Conservation (phyloP, 1,284 basidiomycete species). For the Phylloporus sp. region DNA sequence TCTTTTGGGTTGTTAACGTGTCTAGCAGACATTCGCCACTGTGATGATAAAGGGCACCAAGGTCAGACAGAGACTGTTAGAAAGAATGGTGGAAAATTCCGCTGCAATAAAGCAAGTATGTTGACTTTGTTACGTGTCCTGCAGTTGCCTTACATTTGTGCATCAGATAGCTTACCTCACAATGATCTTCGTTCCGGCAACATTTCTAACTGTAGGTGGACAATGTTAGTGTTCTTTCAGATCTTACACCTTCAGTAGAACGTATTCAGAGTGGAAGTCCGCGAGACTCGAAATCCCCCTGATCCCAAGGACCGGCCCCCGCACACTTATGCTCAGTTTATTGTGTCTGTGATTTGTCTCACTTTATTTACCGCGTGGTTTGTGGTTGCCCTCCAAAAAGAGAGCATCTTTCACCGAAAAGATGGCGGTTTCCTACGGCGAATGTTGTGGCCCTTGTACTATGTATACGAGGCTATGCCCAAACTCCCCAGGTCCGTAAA, state of each 20-base stretch:
- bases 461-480: background rate
- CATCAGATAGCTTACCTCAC: constrained; percentile 34
- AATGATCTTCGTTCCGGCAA: constrained; percentile 32
- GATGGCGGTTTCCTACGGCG: constrained; percentile 9
- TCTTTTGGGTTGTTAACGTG: background rate
- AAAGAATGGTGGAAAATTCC: constrained; percentile 47
- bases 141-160: background rate
- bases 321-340: constrained; percentile 12
- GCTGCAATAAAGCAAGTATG: constrained; percentile 51
- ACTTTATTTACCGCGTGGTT: constrained; percentile 25
- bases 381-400: constrained; percentile 15
- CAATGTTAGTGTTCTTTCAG: background rate
- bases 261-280: constrained; percentile 35
- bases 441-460: constrained; percentile 26
- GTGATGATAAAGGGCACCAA: constrained; percentile 52
- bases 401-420: constrained; percentile 12
- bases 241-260: constrained; percentile 27
- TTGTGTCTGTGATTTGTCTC: constrained; percentile 11
- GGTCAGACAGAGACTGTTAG: constrained; percentile 45
- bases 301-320: background rate
- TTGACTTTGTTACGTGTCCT: background rate
- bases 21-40: constrained; percentile 48
- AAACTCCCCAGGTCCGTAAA: background rate
- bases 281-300: background rate
- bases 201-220: constrained; percentile 41